Evolutionary conservation across 2,329 filamentous ascomycete species (phyloP), one percentile per base, ranked within the genome.

Genomic region (Trichoderma sp.): DNA sequence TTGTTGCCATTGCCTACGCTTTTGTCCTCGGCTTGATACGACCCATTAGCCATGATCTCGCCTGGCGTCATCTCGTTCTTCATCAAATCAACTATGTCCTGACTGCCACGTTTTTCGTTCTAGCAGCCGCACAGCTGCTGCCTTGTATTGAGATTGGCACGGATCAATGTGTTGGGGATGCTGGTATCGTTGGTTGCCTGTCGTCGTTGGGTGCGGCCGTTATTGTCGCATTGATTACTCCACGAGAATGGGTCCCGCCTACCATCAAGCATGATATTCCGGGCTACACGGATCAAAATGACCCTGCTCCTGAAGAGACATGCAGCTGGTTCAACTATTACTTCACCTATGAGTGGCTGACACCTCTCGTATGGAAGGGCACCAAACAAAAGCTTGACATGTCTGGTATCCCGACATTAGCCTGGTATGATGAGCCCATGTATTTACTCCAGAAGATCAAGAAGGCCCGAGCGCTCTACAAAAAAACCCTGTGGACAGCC

Each of bases 401-500:
- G 74, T 81, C 84, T 47, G 82, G 84, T 73, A 81, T 88, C 23
- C 85, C 85, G 3, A 81, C 75, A 32, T 77, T 88, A 34, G 85
- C 86, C 2, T 88, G 86, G 85, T 88, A 88, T 73, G 86, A 88
- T 66, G 85, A 88, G 73, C 86, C 86, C 9, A 76, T 84, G 26
- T 78, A 86, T 65, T 82, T 88, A 17, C 79, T 87, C 2, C 78
- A 79, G 26, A 81, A 80, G 71, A 79, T 87, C 12, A 81, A 83
- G 30, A 75, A 80, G 20, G 85, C 85, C 13, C 82, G 86, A 3
- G 75, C 76, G 32, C 82, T 82, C 70, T 81, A 81, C 32, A 81
- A 80, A 72, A 82, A 78, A 17, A 88, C 86, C 4, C 70, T 85
- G 15, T 81, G 81, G 79, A 87, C 86, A 0, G 76, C 84, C 3